These are phyloP conservation scores for Pseudogymnoascus sp. DNA, from an alignment of 2,329 filamentous ascomycete genomes.

Conservation along the genomic window DNA sequence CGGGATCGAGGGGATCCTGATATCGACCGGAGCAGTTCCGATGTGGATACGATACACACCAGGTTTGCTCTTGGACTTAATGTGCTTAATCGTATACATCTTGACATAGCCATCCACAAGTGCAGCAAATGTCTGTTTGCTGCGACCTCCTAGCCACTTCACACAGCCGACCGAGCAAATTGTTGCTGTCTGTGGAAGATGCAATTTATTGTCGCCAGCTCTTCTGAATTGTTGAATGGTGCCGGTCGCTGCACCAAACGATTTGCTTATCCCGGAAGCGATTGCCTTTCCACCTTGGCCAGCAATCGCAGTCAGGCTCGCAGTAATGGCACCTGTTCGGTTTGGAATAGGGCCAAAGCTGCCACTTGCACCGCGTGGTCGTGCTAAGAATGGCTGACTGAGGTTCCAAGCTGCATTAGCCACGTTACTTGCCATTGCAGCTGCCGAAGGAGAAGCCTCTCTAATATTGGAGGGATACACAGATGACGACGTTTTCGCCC, in stretches of 20 bases:
- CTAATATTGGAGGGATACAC: constrained; percentile 1
- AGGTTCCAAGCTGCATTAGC: constrained; percentile 27
- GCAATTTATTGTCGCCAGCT: constrained; percentile 65
- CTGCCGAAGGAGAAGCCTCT: constrained; percentile 39
- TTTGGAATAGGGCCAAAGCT: constrained; percentile 11
- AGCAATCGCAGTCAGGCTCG: constrained; percentile 36
- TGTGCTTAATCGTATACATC: constrained; percentile 41
- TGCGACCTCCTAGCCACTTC: constrained; percentile 51
- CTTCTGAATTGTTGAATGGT: constrained; percentile 64
- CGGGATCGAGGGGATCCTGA: constrained; percentile 54
- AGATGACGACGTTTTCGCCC: constrained; percentile 22
- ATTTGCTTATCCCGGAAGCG: constrained; percentile 64
- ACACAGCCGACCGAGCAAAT: constrained; percentile 51
- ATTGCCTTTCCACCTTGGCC: constrained; percentile 66
- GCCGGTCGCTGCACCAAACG: constrained; percentile 60
- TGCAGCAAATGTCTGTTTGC: constrained; percentile 49
- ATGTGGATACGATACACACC: constrained; percentile 45
- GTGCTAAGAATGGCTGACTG: constrained; percentile 25
- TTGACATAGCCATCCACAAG: constrained; percentile 54
- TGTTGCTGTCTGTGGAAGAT: constrained; percentile 49
- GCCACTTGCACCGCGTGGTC: constrained; percentile 25
- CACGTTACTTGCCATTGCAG: constrained; percentile 26
- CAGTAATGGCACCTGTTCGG: constrained; percentile 22
- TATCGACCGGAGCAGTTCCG: constrained; percentile 53
- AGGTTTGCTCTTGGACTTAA: constrained; percentile 43